Conservation (phyloP, 208 protist species). For the Trypanosoma congolense region DNA sequence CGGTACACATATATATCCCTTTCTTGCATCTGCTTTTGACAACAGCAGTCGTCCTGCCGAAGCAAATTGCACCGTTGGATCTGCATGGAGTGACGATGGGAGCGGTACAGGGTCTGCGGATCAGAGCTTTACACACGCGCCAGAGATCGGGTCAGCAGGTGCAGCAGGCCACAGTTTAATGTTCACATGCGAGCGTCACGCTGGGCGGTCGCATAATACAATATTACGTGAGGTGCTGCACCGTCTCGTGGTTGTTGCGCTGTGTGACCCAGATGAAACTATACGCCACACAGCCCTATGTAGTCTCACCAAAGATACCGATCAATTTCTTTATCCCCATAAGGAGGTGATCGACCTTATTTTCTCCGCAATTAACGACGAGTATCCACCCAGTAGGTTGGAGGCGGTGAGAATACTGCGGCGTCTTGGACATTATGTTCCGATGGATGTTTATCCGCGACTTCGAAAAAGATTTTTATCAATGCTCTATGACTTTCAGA, state of each 20-base stretch:
- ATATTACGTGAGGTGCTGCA: conserved; percentile 59
- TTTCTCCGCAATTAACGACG: conserved; percentile 63
- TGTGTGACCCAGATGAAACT: conserved; percentile 59
- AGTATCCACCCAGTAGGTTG: conserved; percentile 52
- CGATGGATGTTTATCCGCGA: conserved; percentile 53
- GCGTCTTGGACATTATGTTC: conserved; percentile 47
- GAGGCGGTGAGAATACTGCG: conserved; percentile 59
- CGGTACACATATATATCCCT: neutral
- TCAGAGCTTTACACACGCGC: neutral
- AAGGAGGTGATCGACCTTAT: conserved; percentile 51
- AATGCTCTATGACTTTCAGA: conserved; percentile 47
- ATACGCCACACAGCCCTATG: conserved; percentile 56
- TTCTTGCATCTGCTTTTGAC: neutral
- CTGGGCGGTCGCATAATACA: conserved; percentile 61
- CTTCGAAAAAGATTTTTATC: conserved; percentile 58
- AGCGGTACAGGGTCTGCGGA: neutral
- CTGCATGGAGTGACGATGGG: neutral
- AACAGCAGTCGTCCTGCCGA: neutral
- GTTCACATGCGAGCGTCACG: conserved; percentile 26
- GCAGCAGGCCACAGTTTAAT: neutral
- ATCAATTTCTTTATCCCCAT: conserved; percentile 70
- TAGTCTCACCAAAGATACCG: conserved; percentile 40
- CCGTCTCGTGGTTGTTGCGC: conserved; percentile 57
- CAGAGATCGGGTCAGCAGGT: neutral
- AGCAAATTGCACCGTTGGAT: neutral